These are phyloP conservation scores for Leishmania arabica DNA, from an alignment of 208 protist species.

Conservation along the genomic window DNA sequence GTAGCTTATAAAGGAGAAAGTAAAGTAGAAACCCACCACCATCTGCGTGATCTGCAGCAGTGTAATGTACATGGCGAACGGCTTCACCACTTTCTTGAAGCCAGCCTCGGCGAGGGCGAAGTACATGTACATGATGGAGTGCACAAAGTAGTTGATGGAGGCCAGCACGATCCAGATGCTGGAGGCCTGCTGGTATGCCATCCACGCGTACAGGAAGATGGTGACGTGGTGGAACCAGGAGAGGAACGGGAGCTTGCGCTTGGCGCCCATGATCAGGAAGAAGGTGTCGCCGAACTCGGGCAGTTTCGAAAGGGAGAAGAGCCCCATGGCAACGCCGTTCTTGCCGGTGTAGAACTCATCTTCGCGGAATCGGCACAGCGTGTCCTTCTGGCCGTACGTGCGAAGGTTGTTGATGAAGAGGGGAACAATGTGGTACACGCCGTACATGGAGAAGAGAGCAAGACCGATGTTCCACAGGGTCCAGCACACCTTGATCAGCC, in stretches of 20 bases:
- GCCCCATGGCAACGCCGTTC: slow-evolving; percentile 50
- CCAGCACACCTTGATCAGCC: slow-evolving; percentile 46
- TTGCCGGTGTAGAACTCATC: slow-evolving; percentile 43
- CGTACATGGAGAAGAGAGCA: slow-evolving; percentile 71
- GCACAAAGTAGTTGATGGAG: slow-evolving; percentile 94
- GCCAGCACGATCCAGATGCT: slow-evolving; percentile 54
- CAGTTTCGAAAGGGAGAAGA: slow-evolving; percentile 73
- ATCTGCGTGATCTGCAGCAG: slow-evolving; percentile 91
- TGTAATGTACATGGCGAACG: slow-evolving; percentile 82
- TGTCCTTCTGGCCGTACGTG: slow-evolving; percentile 34
- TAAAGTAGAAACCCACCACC: slow-evolving; percentile 80
- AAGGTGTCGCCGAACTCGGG: slow-evolving; percentile 76
- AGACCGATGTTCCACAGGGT: slow-evolving; percentile 84
- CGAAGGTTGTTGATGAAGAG: slow-evolving; percentile 28
- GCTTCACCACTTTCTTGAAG: slow-evolving; percentile 54
- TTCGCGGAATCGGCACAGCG: slow-evolving; percentile 44
- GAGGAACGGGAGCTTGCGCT: slow-evolving; percentile 72
- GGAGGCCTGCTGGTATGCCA: slow-evolving; percentile 47
- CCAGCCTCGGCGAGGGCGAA: slow-evolving; percentile 75
- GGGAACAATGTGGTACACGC: slow-evolving; percentile 53
- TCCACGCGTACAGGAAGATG: slow-evolving; percentile 89
- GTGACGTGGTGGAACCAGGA: slow-evolving; percentile 92
- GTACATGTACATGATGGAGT: slow-evolving; percentile 96
- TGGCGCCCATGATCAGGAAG: slow-evolving; percentile 66
- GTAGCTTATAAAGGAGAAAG: slow-evolving; percentile 39